Conservation (phyloP, 2,329 filamentous ascomycete species). For the Beauveria varroae region DNA sequence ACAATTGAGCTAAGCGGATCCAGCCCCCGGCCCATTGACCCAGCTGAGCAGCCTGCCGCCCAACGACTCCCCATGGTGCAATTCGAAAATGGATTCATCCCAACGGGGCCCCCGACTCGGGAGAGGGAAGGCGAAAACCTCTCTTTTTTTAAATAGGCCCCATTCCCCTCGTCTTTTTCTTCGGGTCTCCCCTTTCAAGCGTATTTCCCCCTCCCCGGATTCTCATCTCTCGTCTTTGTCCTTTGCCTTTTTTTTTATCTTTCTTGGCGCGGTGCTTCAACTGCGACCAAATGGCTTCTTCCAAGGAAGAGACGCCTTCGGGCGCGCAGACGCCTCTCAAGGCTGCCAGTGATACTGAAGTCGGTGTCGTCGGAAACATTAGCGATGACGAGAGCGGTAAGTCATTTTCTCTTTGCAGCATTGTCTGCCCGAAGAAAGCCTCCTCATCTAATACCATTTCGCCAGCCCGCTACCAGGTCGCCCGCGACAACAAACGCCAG, state of each 20-base stretch:
- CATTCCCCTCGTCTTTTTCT: too few species aligned
- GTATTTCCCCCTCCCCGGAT: background rate
- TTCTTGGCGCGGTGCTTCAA: background rate
- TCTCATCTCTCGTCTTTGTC: too few species aligned
- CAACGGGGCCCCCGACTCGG: background rate
- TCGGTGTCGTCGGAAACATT: background rate
- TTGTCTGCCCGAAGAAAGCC: too few species aligned
- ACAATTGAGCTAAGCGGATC: constrained; percentile 9
- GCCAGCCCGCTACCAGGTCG: constrained; percentile 27
- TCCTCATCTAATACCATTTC: too few species aligned
- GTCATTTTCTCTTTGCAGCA: background rate
- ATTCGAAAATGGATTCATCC: background rate
- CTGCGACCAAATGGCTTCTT: background rate
- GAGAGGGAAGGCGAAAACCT: background rate
- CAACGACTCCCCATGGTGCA: constrained; percentile 3
- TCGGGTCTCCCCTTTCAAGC: background rate
- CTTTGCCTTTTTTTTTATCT: background rate
- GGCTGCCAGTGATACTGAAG: background rate
- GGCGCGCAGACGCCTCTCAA: constrained; percentile 8
- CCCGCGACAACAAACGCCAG: constrained; percentile 42
- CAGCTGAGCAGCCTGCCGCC: background rate
- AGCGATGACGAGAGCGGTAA: constrained; percentile 13
- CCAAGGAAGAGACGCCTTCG: constrained; percentile 5
- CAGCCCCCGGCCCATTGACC: background rate
- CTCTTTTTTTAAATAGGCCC: too few species aligned